Base-by-base conservation (phyloP, 331 rosid species). In the Malus hybrid region DNA sequence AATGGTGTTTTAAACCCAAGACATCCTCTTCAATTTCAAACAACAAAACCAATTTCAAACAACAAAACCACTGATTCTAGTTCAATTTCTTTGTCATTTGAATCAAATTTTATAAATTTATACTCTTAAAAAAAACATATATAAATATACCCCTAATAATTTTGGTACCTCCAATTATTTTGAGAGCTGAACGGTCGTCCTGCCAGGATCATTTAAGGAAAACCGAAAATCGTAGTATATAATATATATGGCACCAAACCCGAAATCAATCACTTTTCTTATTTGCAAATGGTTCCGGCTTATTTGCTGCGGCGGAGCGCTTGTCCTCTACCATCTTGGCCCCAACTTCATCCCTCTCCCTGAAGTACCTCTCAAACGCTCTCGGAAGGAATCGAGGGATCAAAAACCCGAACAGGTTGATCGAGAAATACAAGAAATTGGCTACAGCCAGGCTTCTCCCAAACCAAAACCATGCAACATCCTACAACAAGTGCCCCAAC, bases 301-400 rank as follows among this genome's bases (percentile, higher is more conserved):
- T 84, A 78, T 69, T 84, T 15, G 78, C 12, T 9, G 77, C n/a
- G 0, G 82, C 63, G 16, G 87, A 81, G 14, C 80, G 80, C 73
- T 84, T 87, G 18, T 91, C 98, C 81, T 91, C 93, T 16, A 34
- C 83, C n/a, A 79, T 15, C 82, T 91, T 93, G 46, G 96, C 83
- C 54, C 29, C 76, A 44, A 79, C 75, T 82, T 91, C 98, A 31
- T 84, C 88, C 33, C 69, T 81, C 16, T 91, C 90, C 18, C 77
- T 71, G 54, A 90, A 87, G 82, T 93, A 93, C 80, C 79, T 87
- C 85, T 93, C 96, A 68, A 91, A 90, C 4, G 98, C 94, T 70
- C 89, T 83, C 1, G 98, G 98, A 74, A 93, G 96, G 74, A 93
- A 91, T 75, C 84, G 80, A 0, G 98, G 98, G 63, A 93, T 81